These are phyloP conservation scores for Tylopilus sp. DNA, from an alignment of 1,284 basidiomycete species.

Conservation along the genomic window DNA sequence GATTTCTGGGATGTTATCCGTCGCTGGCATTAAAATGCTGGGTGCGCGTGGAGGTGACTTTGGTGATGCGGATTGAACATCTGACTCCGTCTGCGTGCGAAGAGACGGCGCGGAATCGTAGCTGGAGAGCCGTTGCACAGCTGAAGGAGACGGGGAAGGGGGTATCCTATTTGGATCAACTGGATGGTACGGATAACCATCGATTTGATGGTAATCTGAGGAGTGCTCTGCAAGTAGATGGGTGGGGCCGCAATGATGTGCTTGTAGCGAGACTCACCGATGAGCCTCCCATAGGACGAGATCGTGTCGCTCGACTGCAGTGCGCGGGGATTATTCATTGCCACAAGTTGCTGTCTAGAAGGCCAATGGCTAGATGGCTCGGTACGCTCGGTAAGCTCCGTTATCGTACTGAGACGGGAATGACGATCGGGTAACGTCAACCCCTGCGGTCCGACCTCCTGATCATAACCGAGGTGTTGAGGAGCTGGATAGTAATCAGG, in stretches of 20 bases:
- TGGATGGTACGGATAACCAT: conserved; percentile 18
- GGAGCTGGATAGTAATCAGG: conserved; percentile 29
- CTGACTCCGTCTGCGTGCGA: conserved; percentile 43
- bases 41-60: conserved; percentile 36
- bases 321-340: conserved; percentile 39
- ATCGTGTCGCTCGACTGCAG: conserved; percentile 41
- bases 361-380: conserved; percentile 50
- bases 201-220: conserved; percentile 1
- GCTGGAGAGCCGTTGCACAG: conserved; percentile 63
- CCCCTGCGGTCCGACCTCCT: conserved; percentile 20
- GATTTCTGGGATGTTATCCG: conserved; percentile 54
- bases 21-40: conserved; percentile 42
- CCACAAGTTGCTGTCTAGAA: conserved; percentile 36
- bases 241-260: background rate
- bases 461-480: conserved; percentile 18
- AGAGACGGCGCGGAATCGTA: conserved; percentile 53
- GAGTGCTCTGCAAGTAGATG: conserved; percentile 20
- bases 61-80: conserved; percentile 22
- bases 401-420: conserved; percentile 55
- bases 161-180: conserved; percentile 60
- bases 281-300: conserved; percentile 60
- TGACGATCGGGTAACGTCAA: conserved; percentile 26
- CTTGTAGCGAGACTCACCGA: conserved; percentile 42
- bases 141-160: conserved; percentile 64
- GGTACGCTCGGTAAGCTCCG: conserved; percentile 61